A percentile compares a stretch with the other conserved stretches of the same genome.
Evolutionary conservation across 441 rosid species (phyloP).

Genomic region (Populus hybrid): DNA sequence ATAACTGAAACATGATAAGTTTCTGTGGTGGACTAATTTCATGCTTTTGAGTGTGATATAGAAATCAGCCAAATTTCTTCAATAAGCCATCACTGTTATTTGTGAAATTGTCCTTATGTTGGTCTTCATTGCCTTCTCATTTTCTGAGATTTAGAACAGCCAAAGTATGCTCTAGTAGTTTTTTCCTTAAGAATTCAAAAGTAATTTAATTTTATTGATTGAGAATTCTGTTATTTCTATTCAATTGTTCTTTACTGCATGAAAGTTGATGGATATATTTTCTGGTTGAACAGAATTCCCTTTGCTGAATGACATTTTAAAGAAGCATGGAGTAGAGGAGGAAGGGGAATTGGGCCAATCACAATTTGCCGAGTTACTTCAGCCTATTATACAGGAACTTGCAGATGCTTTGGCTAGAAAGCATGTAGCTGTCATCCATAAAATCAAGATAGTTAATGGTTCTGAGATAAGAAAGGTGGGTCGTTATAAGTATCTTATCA

Average conservation of each 20-base stretch:
- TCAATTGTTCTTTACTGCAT: background rate
- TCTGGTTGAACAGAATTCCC: constrained; percentile 53
- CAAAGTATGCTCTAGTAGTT: background rate
- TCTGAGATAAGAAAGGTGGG: constrained; percentile 61
- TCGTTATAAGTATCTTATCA: background rate
- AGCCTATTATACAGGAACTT: constrained; percentile 65
- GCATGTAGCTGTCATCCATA: constrained; percentile 42
- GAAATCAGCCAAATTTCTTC: background rate
- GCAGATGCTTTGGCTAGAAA: constrained; percentile 53
- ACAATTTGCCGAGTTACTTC: constrained; percentile 77
- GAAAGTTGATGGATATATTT: background rate
- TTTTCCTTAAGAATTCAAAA: background rate
- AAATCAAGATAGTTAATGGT: constrained; percentile 58
- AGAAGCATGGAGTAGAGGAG: constrained; percentile 72
- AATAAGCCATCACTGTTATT: background rate
- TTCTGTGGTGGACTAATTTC: background rate
- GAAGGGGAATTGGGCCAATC: constrained; percentile 75
- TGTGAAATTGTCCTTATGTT: background rate
- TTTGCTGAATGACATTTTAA: constrained; percentile 55
- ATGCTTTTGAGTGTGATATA: background rate
- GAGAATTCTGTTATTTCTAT: background rate
- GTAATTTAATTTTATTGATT: background rate
- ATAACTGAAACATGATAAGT: background rate
- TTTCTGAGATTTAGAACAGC: background rate
- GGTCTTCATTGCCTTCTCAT: background rate